Evolutionary conservation across 2,329 filamentous ascomycete genomes (phyloP), one percentile per base, ranked within the genome.

Genomic region (Microcyclosporella mali): DNA sequence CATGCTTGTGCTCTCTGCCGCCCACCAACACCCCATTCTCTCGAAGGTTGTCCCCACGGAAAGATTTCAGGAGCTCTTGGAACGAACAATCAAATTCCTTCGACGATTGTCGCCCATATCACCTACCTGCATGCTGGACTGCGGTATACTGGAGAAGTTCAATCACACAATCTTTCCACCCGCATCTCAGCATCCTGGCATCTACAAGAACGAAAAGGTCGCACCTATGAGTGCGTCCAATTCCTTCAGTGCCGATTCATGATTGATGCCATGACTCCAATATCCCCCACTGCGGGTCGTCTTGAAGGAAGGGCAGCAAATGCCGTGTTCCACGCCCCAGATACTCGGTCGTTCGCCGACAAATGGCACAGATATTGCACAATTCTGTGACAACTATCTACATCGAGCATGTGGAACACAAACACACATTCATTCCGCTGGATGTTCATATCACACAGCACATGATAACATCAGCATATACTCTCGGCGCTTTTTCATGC

Each of bases 1-100:
- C 62, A 79, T 95, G 58, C 73, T 97, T 37, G 87, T 94, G n/a
- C 77, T 98, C 2, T 81, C 86, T 18, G 88, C 90, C 1, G 85
- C 84, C 3, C 89, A 81, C 65, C 77, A 75, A 49, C 74, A 71
- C 3, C 67, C 74, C 18, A 52, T 49, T 33, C 74, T 94, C 1
- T 67, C 67, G 4, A 62, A 69, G 4, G 75, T 79, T 21, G 73
- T 94, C 15, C 64, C 78, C 3, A 66, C 69, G 36, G 63, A 73
- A 0, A 66, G 70, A 2, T 68, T 94, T 6, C 68, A 74, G 33
- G 60, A 64, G 1, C 74, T 94, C 0, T 79, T 94, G 44, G 61
- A 70, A 31, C 81, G 79, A 48, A 97, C 90, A 0, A 88, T 95
- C 50, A 64, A 66, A 2, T 90, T 95, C 61, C 74, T 97, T 39